Conservation (phyloP, 176 grass and related monocot species). For the Panicum miliaceum region DNA sequence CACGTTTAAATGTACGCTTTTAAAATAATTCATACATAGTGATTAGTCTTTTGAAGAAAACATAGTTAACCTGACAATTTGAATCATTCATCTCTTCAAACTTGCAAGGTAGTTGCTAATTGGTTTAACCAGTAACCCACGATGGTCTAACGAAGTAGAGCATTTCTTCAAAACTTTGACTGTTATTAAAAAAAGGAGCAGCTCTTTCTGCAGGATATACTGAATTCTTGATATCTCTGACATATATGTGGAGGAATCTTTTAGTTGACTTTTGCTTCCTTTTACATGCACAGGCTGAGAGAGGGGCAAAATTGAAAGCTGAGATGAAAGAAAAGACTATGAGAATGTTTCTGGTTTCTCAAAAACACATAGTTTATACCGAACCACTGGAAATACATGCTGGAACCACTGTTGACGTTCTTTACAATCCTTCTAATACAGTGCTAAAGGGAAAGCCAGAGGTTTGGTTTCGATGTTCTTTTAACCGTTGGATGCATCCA, state of each 20-base stretch:
- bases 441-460: slow-evolving; percentile 78
- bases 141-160: background rate
- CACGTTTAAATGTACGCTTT: background rate
- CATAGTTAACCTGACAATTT: slow-evolving; percentile 17
- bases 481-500: slow-evolving; percentile 87
- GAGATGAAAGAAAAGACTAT: slow-evolving; percentile 88
- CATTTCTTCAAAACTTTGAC: background rate
- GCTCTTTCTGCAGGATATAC: slow-evolving; percentile 13
- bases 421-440: slow-evolving; percentile 88
- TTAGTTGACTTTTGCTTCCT: slow-evolving; percentile 28
- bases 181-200: slow-evolving; percentile 21
- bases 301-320: slow-evolving; percentile 70
- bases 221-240: background rate
- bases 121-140: background rate
- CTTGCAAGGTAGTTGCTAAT: background rate
- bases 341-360: slow-evolving; percentile 83
- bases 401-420: slow-evolving; percentile 69
- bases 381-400: slow-evolving; percentile 83
- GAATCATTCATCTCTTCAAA: slow-evolving; percentile 3
- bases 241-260: background rate
- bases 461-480: slow-evolving; percentile 86
- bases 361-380: slow-evolving; percentile 91
- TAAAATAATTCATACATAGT: background rate
- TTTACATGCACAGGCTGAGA: slow-evolving; percentile 61
- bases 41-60: slow-evolving; percentile 6